Conservation (phyloP, 1,139 yeast species). For the Candida sp. region DNA sequence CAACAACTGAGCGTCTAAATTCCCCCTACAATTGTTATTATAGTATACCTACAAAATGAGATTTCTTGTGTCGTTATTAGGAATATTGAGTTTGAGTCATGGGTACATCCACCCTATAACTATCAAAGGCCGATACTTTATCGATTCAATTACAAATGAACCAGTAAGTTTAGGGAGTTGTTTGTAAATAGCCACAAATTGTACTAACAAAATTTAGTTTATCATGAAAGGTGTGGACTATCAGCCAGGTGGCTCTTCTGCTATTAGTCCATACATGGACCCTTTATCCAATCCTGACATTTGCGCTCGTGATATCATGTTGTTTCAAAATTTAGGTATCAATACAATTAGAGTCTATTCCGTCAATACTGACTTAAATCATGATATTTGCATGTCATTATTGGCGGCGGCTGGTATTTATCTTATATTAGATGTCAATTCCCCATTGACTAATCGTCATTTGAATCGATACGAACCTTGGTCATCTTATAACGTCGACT, state of each 20-base stretch:
- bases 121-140: conserved; percentile 66
- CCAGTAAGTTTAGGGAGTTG: conserved; percentile 49
- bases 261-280: conserved; percentile 49
- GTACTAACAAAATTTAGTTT: conserved; percentile 40
- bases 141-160: conserved; percentile 70
- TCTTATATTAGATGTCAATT: conserved; percentile 84
- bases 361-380: conserved; percentile 77
- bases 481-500: conserved; percentile 68
- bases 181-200: background rate
- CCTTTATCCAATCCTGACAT: conserved; percentile 68
- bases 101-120: conserved; percentile 54
- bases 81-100: background rate
- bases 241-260: conserved; percentile 81
- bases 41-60: background rate
- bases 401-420: conserved; percentile 92
- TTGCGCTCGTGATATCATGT: conserved; percentile 72
- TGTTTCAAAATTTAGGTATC: conserved; percentile 74
- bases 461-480: conserved; percentile 88
- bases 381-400: conserved; percentile 88
- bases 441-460: conserved; percentile 76
- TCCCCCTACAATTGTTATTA: background rate
- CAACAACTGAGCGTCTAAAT: background rate
- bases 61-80: background rate
- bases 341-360: conserved; percentile 88
- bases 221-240: conserved; percentile 69